Percentiles rank a stretch among this genome's conserved stretches.
phyloP scores from a whole-genome alignment of 768 basidiomycete genomes.

The Phaffia australis region DNA sequence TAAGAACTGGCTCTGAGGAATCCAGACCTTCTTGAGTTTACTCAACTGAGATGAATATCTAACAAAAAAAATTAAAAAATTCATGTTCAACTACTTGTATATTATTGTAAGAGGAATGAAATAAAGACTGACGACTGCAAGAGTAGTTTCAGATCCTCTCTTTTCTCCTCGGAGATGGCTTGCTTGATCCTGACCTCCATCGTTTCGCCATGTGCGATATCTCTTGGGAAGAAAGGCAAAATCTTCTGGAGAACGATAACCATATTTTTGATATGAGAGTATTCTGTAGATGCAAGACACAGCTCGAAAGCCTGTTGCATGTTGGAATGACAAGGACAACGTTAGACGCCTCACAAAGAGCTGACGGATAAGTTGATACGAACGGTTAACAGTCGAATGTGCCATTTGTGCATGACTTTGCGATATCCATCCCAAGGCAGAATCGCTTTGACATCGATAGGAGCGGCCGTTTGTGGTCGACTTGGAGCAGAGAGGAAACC shows the following conservation, averaged over 20 bases:
- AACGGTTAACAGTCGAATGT: conserved; percentile 62
- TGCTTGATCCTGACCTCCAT: conserved; percentile 55
- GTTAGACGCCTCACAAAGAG: neutral
- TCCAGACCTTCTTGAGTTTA: conserved; percentile 26
- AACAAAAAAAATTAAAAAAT: neutral
- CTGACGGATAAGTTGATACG: conserved; percentile 28
- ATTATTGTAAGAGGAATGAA: too few relatives aligned
- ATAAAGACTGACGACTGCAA: conserved; percentile 30
- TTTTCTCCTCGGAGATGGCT: conserved; percentile 62
- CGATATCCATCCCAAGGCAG: conserved; percentile 63
- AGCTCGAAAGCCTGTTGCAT: conserved; percentile 55
- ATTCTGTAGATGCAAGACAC: conserved; percentile 76
- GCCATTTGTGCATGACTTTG: conserved; percentile 69
- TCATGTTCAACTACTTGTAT: conserved; percentile 4
- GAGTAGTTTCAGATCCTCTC: conserved; percentile 40
- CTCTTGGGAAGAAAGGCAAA: conserved; percentile 73
- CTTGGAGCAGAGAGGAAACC: conserved; percentile 34
- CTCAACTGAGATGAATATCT: conserved; percentile 21
- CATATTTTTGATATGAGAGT: conserved; percentile 97
- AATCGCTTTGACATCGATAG: conserved; percentile 43
- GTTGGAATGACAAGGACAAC: neutral
- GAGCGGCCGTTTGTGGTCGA: conserved; percentile 40
- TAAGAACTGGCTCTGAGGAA: conserved; percentile 17
- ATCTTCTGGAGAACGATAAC: conserved; percentile 87
- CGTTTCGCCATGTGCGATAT: conserved; percentile 42